A percentile compares a stretch with the other conserved stretches of the same genome.
phyloP scores from a whole-genome alignment of 129 eudicot species.

The Flaveria ramosissima region DNA sequence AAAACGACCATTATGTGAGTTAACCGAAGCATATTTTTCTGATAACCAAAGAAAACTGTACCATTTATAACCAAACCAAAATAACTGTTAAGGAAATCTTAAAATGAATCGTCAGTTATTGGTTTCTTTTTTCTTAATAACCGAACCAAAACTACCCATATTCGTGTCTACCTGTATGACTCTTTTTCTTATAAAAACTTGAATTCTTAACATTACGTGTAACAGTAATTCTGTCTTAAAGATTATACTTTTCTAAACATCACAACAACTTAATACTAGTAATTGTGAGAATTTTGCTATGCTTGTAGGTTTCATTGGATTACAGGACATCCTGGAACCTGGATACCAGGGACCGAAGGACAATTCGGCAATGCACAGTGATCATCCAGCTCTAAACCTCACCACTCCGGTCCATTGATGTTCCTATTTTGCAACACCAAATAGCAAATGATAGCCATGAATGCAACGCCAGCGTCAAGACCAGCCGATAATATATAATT shows the following conservation, averaged over 20 bases:
- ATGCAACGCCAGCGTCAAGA: slow-evolving; percentile 87
- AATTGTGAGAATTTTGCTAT: neutral
- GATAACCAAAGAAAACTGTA: too few relatives aligned
- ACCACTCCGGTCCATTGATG: slow-evolving; percentile 69
- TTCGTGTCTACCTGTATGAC: neutral
- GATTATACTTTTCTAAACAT: slow-evolving; percentile 2
- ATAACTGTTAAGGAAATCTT: too few relatives aligned
- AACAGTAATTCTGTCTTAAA: neutral
- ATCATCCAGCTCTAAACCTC: slow-evolving; percentile 75
- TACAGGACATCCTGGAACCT: slow-evolving; percentile 56
- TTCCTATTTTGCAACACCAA: slow-evolving; percentile 57
- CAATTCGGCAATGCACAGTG: slow-evolving; percentile 75
- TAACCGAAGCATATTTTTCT: too few relatives aligned
- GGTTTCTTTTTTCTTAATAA: neutral
- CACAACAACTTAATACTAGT: neutral
- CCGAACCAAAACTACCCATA: neutral
- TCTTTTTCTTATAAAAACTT: neutral
- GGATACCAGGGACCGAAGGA: slow-evolving; percentile 71
- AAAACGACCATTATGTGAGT: too few relatives aligned
- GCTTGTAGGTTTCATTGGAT: slow-evolving; percentile 26
- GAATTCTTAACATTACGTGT: slow-evolving; percentile 9
- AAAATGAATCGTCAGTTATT: neutral
- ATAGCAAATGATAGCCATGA: slow-evolving; percentile 74
- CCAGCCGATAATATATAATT: slow-evolving; percentile 80
- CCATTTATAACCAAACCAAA: too few relatives aligned